Evolutionary conservation across 345 rosid genomes (phyloP), one percentile per base, ranked within the genome.

Genomic region (Lenwebbia sp.): DNA sequence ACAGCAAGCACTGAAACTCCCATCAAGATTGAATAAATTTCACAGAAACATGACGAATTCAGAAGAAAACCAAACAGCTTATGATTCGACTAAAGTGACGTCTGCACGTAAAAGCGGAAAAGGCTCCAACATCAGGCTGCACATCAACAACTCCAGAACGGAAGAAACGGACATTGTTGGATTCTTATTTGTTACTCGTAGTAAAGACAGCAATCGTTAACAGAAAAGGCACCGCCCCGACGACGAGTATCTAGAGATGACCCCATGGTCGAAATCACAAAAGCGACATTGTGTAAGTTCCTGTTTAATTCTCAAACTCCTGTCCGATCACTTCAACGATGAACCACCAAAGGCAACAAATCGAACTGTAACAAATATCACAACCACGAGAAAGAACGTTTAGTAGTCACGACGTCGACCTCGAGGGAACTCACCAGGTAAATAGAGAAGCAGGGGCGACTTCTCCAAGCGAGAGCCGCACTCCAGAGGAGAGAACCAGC

Each of bases 401-500:
- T 37, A 56, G 75, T 19, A 47, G 33, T 26, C 26, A 37, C 58
- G 15, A 25, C 6, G 6, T 17, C 5, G 23, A 37, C 75, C 41
- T 62, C 75, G 49, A 55, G 70, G 37, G 78, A 53, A 83, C 91
- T 75, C 83, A 94, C 96, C 98, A 50, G 96, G 95, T 88, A 95
- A 89, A 88, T 86, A 95, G 26, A 95, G 93, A 33, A 95, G 96
- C 57, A 94, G 89, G 12, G 98, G 98, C 44, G 98, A 90, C 56
- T 92, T 90, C 44, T 85, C 87, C 85, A 84, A 53, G 74, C 55
- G 92, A 83, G 91, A 86, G 82, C 94, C 90, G 89, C 92, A 91
- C 82, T 92, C 95, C 84, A 92, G 76, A 78, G 97, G 98, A 83
- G 95, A 91, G 90, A 95, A 94, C 95, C 98, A 94, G 83, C 97